Conservation (phyloP, 129 eudicot genomes). For the Artemisia annua region DNA sequence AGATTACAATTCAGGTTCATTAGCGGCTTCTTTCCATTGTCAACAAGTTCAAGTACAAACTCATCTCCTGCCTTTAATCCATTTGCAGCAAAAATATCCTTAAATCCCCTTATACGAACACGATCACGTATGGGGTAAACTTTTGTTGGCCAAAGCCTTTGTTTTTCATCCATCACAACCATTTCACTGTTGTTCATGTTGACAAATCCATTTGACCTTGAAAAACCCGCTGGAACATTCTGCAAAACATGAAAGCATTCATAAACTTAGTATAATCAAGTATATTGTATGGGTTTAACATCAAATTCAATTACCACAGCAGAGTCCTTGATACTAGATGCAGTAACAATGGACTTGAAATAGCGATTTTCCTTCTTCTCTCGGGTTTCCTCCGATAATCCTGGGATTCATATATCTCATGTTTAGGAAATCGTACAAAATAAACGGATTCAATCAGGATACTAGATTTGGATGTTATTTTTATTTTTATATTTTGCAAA, state of each 20-base stretch:
- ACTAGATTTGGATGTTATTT: too few relatives aligned
- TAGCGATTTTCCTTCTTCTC: not conserved
- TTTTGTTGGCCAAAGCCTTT: conserved; percentile 27
- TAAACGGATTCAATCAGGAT: not conserved
- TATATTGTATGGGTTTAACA: not conserved
- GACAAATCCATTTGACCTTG: conserved; percentile 7
- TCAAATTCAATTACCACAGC: conserved; percentile 16
- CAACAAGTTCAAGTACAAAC: conserved; percentile 29
- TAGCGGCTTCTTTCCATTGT: conserved; percentile 8
- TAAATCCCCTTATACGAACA: not conserved
- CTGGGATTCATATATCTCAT: not conserved
- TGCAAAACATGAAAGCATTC: conserved; percentile 10
- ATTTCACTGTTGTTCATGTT: conserved; percentile 21
- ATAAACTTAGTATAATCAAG: not conserved
- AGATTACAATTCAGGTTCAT: not conserved
- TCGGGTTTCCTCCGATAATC: not conserved
- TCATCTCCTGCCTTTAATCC: conserved; percentile 31
- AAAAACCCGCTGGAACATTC: conserved; percentile 30
- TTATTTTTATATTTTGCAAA: too few relatives aligned
- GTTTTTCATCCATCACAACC: conserved; percentile 29
- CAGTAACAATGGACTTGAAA: conserved; percentile 21
- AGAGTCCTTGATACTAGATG: not conserved
- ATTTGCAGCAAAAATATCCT: conserved; percentile 17
- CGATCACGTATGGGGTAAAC: conserved; percentile 6
- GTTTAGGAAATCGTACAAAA: not conserved